A percentile compares a stretch with the other conserved stretches of the same genome.
phyloP scores from a whole-genome alignment of 768 basidiomycete genomes.

The Termitomyces sp. region DNA sequence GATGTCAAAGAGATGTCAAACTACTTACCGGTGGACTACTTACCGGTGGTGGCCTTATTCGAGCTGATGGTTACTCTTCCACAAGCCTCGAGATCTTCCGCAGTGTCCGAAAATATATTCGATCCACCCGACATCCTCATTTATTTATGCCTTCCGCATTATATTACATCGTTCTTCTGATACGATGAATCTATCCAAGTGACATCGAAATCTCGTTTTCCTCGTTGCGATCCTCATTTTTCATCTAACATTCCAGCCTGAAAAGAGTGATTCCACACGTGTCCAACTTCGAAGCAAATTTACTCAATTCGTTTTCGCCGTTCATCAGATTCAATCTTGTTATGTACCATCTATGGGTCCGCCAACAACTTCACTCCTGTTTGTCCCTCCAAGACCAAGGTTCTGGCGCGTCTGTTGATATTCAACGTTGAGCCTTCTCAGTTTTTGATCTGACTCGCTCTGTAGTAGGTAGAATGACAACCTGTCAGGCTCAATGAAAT shows the following conservation, averaged over 20 bases:
- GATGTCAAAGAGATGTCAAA: too few relatives aligned
- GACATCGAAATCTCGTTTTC: not conserved
- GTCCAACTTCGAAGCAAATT: not conserved
- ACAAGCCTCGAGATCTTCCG: not conserved
- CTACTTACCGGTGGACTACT: not conserved
- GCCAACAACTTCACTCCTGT: not conserved
- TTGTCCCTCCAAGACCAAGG: not conserved
- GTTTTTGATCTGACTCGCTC: not conserved
- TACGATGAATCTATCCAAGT: too few relatives aligned
- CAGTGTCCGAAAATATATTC: not conserved
- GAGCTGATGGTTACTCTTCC: not conserved
- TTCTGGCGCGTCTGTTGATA: not conserved
- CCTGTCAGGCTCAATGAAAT: not conserved
- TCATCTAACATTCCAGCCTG: not conserved
- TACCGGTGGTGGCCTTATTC: not conserved
- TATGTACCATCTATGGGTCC: not conserved
- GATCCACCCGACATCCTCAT: not conserved
- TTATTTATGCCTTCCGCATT: not conserved
- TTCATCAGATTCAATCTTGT: not conserved
- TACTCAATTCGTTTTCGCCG: not conserved
- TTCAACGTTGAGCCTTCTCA: not conserved
- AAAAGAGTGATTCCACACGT: not conserved
- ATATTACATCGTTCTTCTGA: not conserved
- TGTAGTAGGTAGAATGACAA: not conserved
- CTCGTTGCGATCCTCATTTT: not conserved